Base-by-base conservation (phyloP, 495 filamentous ascomycete species). In the Cercophora samala region DNA sequence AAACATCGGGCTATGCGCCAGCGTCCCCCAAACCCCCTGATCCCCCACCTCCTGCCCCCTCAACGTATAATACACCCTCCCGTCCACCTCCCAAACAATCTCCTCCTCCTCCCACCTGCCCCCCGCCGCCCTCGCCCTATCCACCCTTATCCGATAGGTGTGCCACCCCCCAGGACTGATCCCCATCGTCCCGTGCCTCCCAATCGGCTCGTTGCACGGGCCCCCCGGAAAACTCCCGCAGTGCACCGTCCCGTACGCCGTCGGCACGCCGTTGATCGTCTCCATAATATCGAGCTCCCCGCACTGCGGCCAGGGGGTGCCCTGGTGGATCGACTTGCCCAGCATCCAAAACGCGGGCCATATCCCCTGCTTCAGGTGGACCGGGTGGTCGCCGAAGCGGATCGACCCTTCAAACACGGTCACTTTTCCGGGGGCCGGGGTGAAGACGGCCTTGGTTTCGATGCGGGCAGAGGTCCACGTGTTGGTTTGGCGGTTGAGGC, bases 341-440 rank as follows among this genome's bases (percentile, higher is more conserved):
- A 85, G 77, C 63, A 82, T 72, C 83, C 82, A 85, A 70, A 85
- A 85, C 53, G 82, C 83, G 4, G 83, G 83, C 83, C 83, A 86
- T 26, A 86, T 69, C 17, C 83, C 83, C 62, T 83, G 78, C 65
- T 82, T 81, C 32, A 69, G 69, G 19, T 42, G 21, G 18, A 19
- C 22, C 1, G 73, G 60, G 68, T 72, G 72, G 64, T 63, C 64
- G 63, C 83, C 83, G 59, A 84, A 70, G 24, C 81, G 79, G 62
- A 85, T 73, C 37, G 68, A 68, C 17, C 78, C 69, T 66, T 82
- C 74, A 11, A 82, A 76, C 22, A 74, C 72, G 29, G 77, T 80
- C 51, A 77, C 65, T 61, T 78, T 78, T 69, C 80, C 78, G 5
- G 77, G 59, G 0, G 71, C 54, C 0, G 83, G 80, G n/a, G 78